Evolutionary conservation across 2,329 filamentous ascomycete genomes (phyloP), one percentile per base, ranked within the genome.

Genomic region (Aaosphaeria pasadenensis): DNA sequence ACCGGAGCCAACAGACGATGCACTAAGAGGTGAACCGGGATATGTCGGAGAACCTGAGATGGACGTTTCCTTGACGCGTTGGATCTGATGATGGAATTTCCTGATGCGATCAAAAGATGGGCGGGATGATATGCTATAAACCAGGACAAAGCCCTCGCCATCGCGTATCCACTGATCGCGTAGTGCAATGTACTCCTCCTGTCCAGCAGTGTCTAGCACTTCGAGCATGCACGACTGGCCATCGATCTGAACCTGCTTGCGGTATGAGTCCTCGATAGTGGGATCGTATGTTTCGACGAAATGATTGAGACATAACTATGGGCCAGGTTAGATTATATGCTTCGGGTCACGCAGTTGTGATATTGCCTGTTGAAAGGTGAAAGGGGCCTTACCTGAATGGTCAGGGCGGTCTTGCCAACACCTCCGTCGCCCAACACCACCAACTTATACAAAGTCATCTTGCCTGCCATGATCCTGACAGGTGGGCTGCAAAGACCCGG

Each of bases 141-240:
- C 94, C 52, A 99, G 81, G 30, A 99, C 89, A 69, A 97, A 97
- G 17, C 94, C 94, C 72, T 99, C 94, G 58, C 94, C 92, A 67
- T 97, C 92, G 61, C 94, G 85, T 71, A 97, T 97, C 92, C 92
- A 97, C 77, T 97, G 94, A 71, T 97, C 94, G 66, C 94, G 83
- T 63, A 97, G 77, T 42, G 94, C 94, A 55, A 92, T 96, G 74
- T 97, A 99, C 76, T 99, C 94, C 76, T 99, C 94, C 72, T 99
- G 94, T 49, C 94, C 94, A 45, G 94, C 94, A 46, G 94, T 99
- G 75, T 99, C 94, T 63, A 96, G 83, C 42, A 96, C 91, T 73
- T 97, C 92, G 64, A 96, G 84, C 91, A 96, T 96, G 77, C 91
- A 96, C 40, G 91, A 91, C 71, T 95, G 89, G 53, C 86, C 83